Evolutionary conservation across 202 grass and related monocot species (phyloP).

Genomic region (Panicum hallii): DNA sequence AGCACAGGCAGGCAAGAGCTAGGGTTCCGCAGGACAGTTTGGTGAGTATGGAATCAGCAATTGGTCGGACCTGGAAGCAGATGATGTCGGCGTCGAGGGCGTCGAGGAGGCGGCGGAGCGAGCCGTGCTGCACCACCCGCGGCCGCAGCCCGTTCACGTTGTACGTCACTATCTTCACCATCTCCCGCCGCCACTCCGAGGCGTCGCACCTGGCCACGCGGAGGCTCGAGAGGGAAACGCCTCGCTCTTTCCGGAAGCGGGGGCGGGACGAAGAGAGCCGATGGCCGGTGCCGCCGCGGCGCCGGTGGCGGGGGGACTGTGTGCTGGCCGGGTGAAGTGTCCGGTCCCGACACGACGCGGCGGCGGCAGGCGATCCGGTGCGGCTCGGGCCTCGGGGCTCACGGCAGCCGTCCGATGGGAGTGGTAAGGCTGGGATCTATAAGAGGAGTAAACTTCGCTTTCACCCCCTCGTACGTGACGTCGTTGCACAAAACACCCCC

Average conservation of each 20-base stretch:
- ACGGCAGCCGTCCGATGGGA: constrained; percentile 30
- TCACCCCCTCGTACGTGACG: neutral
- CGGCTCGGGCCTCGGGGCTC: neutral
- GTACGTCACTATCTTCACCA: constrained; percentile 93
- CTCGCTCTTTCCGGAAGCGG: neutral
- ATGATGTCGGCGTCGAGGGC: constrained; percentile 92
- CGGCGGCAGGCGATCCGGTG: neutral
- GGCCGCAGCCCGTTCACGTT: constrained; percentile 96
- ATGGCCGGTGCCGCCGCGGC: neutral
- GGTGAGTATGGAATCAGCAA: neutral
- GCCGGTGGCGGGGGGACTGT: neutral
- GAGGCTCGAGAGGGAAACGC: neutral
- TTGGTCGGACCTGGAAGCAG: constrained; percentile 79
- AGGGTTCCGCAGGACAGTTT: constrained; percentile 31
- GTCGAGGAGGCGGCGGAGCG: constrained; percentile 88
- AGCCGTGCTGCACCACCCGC: constrained; percentile 86
- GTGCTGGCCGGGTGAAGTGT: neutral
- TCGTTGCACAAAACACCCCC: neutral
- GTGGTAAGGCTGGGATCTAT: neutral
- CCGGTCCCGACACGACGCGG: neutral
- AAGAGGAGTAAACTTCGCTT: neutral
- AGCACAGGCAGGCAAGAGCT: constrained; percentile 24
- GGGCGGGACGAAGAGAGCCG: neutral
- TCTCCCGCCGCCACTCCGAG: constrained; percentile 6
- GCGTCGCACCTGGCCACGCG: neutral